These are phyloP conservation scores for Salix udensis DNA, from an alignment of 345 rosid genomes.

Conservation along the genomic window DNA sequence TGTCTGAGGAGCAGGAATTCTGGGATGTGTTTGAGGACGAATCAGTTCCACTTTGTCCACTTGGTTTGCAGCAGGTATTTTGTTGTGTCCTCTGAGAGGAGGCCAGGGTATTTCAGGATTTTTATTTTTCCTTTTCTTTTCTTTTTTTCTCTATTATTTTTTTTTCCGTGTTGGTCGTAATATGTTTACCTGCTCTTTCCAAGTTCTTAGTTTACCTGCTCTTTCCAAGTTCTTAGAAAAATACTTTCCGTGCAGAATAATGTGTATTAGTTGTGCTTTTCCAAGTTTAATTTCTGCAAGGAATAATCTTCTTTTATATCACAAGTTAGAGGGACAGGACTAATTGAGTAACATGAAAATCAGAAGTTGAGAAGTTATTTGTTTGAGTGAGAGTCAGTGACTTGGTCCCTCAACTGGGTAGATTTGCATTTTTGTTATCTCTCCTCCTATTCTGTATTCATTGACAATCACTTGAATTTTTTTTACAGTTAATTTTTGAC, in stretches of 20 bases:
- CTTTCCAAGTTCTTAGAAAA: background rate
- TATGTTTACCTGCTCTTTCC: background rate
- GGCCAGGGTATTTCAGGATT: background rate
- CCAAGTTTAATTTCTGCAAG: background rate
- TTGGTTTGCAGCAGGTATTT: slow-evolving; percentile 84
- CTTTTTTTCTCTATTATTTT: too few species aligned
- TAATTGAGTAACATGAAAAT: background rate
- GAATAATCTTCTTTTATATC: background rate
- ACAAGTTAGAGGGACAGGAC: background rate
- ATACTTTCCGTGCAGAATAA: background rate
- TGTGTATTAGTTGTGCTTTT: background rate
- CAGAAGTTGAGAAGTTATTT: background rate
- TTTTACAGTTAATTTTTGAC: slow-evolving; percentile 83
- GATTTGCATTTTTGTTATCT: background rate
- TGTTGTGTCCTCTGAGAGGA: slow-evolving; percentile 1
- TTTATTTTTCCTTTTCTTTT: too few species aligned
- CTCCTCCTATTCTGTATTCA: background rate
- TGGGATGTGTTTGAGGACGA: slow-evolving; percentile 90
- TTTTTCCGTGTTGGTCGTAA: background rate
- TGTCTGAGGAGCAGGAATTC: slow-evolving; percentile 88
- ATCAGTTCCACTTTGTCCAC: slow-evolving; percentile 63
- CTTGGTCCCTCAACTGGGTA: background rate
- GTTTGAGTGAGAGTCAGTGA: background rate
- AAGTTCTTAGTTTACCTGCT: background rate
- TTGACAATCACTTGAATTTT: background rate